Conservation (phyloP, 257 asterid genomes). For the Nicotiana attenuata region DNA sequence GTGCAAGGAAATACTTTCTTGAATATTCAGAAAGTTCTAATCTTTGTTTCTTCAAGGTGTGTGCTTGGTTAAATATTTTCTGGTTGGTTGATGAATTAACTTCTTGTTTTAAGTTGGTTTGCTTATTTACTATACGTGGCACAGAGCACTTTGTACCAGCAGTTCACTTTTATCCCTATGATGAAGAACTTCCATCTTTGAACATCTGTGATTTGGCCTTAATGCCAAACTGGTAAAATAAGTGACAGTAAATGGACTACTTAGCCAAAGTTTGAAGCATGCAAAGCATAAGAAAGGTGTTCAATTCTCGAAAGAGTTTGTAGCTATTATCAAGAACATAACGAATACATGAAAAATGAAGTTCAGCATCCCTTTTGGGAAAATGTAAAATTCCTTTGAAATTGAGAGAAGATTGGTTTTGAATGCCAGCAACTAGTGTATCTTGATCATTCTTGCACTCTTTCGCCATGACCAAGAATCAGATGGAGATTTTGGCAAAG, state of each 20-base stretch:
- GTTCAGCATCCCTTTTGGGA: not conserved
- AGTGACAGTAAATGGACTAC: not conserved
- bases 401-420: not conserved
- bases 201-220: not conserved
- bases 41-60: not conserved
- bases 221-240: not conserved
- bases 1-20: slow-evolving; percentile 1
- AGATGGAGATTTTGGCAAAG: slow-evolving; percentile 71
- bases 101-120: not conserved
- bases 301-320: not conserved
- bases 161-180: not conserved
- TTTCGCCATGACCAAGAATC: slow-evolving; percentile 87
- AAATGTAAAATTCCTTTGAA: not conserved
- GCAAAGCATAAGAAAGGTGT: not conserved
- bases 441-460: slow-evolving; percentile 24
- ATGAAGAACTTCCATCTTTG: not conserved
- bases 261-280: not conserved
- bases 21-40: not conserved
- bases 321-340: not conserved
- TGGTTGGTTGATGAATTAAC: not conserved
- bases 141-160: not conserved
- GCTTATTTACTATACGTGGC: not conserved
- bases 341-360: not conserved
- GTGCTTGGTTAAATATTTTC: not conserved
- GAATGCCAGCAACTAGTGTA: slow-evolving; percentile 12